Evolutionary conservation across 1,139 yeast species (phyloP), one percentile per base, ranked within the genome.

Genomic region (Candida pseudoviswanathii): DNA sequence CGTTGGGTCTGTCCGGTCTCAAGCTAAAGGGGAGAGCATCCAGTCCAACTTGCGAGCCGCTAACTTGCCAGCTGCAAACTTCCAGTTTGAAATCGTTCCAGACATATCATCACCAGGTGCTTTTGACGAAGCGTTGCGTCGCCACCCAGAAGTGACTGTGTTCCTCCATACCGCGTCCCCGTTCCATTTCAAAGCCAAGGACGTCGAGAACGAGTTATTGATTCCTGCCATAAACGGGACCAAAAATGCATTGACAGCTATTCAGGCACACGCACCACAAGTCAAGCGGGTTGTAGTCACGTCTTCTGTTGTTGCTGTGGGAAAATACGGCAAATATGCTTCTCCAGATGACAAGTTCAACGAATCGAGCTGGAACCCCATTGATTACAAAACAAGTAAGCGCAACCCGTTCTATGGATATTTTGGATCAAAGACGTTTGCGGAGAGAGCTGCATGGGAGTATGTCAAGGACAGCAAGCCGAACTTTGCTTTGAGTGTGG

Each of bases 121-220:
- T 0, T 85, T 84, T 56, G 85, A 83, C 59, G 67, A 71, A 21
- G 79, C 76, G 1, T 68, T 85, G 48, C 59, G 73, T 54, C 65
- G 65, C 2, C 77, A 81, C 57, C 72, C 81, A 1, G 81, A 78
- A 39, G 72, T 82, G 48, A 75, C 78, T 7, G 75, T 71, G 43
- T 82, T 85, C 45, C 59, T 84, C 33, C 90, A 85, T 65, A 80
- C 67, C 7, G 70, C 70, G 7, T 68, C 75, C 5, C 34, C 36
- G 25, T 47, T 46, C 27, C 40, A 40, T 30, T 43, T 31, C 10
- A 60, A 62, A 16, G 62, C 65, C 3, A 57, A 54, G 2, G 67
- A 71, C 44, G 60, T 64, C 6, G 73, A 70, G 53, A 56, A 57
- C 31, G 74, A 70, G 33, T 52, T 72, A 43, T 59, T 73, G 38